phyloP scores from a whole-genome alignment of 805 yeast genomes.

The Metschnikowia orientalis region DNA sequence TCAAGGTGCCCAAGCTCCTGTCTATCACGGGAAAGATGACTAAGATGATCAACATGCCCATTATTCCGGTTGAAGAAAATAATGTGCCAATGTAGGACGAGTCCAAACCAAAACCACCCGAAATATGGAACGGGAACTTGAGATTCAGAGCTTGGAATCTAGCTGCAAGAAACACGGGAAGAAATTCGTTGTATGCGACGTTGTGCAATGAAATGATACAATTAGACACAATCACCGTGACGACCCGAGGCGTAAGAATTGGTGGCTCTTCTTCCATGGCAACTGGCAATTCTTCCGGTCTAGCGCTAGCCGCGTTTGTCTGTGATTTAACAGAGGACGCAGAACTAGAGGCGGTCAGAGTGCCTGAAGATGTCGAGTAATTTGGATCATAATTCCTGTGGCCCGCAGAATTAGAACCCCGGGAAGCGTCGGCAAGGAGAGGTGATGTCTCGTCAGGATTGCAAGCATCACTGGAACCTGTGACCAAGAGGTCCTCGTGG shows the following conservation, averaged over 20 bases:
- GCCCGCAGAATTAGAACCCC: neutral
- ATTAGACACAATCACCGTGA: constrained; percentile 30
- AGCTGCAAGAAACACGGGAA: constrained; percentile 36
- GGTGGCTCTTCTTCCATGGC: neutral
- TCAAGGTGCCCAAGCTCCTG: constrained; percentile 27
- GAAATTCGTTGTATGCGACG: constrained; percentile 31
- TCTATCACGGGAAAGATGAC: constrained; percentile 33
- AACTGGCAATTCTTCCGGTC: neutral
- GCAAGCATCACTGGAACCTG: too few relatives aligned
- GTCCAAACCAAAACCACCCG: constrained; percentile 35
- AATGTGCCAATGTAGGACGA: constrained; percentile 32
- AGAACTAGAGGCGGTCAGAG: constrained; percentile 1
- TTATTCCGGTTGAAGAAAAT: constrained; percentile 33
- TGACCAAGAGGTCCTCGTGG: too few relatives aligned
- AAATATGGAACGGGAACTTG: constrained; percentile 32
- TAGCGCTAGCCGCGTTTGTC: too few relatives aligned
- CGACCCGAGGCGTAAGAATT: constrained; percentile 28
- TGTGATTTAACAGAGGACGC: neutral
- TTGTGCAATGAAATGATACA: constrained; percentile 32
- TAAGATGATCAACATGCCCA: constrained; percentile 31
- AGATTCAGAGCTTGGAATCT: constrained; percentile 23
- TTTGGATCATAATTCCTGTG: neutral
- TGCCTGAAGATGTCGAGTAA: neutral
- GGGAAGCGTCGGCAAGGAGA: constrained; percentile 2
- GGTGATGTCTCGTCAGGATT: too few relatives aligned